Base-by-base conservation (phyloP, 129 eudicot species). In the Centella asiatica region DNA sequence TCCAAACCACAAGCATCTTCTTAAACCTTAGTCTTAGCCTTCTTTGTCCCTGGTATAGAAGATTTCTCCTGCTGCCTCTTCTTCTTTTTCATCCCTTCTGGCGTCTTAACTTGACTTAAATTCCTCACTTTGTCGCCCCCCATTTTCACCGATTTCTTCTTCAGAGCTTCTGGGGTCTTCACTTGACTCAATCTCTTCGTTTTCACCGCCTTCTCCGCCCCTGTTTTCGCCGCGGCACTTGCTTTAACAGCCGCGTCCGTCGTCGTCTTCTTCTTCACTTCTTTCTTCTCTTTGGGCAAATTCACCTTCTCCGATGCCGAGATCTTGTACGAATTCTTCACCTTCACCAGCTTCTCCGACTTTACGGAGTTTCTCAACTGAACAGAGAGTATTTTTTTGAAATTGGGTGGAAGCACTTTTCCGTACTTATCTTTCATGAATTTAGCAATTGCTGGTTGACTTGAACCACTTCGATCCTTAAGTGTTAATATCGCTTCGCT, bases 251-350 rank as follows among this genome's bases (percentile, higher is more conserved):
- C 13, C 6, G 28, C 62, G 14, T 19, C 32, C 0, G 42, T 20
- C n/a, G 60, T 53, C 24, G 57, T 27, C 33, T 42, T 67, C 24
- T 63, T 37, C 46, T 44, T 54, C 1, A 42, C 57, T 0, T 56
- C 31, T 22, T 50, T 57, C 6, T 22, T 33, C 8, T 15, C 24
- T 28, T 14, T n/a, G 18, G 45, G 24, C 8, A 44, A 56, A 25
- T 69, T 69, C 17, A 14, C 26, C 50, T 76, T 76, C 46, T 64
- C 55, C 1, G 72, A n/a, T 5, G 71, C 39, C 8, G 77, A 25
- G n/a, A 80, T 52, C 59, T 80, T 76, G 76, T 76, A 80, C 9
- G 86, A 80, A 61, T 67, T 72, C 49, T 79, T 79, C 13, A 74
- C 69, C 34, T 79, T 79, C 18, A 62, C 44, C 1, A 79, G 52